Evolutionary conservation across 768 basidiomycete genomes (phyloP).

Genomic region (Vararia minispora): DNA sequence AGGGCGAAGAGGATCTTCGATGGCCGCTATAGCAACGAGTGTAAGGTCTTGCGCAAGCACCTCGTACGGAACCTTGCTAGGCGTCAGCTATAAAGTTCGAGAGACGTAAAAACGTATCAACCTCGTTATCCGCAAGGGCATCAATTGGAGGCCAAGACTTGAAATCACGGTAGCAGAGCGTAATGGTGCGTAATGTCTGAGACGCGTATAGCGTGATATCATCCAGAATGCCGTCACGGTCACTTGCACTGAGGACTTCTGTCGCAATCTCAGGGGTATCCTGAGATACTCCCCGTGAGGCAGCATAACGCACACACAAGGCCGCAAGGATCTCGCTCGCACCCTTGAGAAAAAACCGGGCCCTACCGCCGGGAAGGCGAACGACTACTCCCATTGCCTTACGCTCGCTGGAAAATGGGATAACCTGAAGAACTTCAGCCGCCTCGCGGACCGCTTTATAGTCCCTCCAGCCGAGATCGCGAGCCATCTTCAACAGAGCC

Average conservation of each 20-base stretch:
- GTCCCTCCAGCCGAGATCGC: slow-evolving; percentile 30
- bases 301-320: too few relatives aligned
- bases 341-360: slow-evolving; percentile 35
- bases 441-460: slow-evolving; percentile 27
- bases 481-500: slow-evolving; percentile 33
- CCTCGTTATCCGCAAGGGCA: slow-evolving; percentile 20
- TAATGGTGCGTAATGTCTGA: slow-evolving; percentile 39
- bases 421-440: slow-evolving; percentile 29
- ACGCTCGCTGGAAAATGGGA: slow-evolving; percentile 38
- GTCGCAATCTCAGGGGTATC: slow-evolving; percentile 20
- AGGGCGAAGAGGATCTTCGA: slow-evolving; percentile 41
- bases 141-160: slow-evolving; percentile 30
- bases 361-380: slow-evolving; percentile 20
- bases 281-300: too few relatives aligned
- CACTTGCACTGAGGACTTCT: slow-evolving; percentile 24
- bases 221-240: slow-evolving; percentile 29
- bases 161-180: slow-evolving; percentile 38
- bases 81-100: slow-evolving; percentile 11
- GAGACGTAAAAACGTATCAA: slow-evolving; percentile 22
- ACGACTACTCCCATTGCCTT: slow-evolving; percentile 40
- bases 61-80: slow-evolving; percentile 20
- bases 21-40: slow-evolving; percentile 34
- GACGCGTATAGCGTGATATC: slow-evolving; percentile 45
- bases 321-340: slow-evolving; percentile 36
- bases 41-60: slow-evolving; percentile 30